Conservation (phyloP, 2,329 filamentous ascomycete species). For the Penicillium fuscoglaucum region DNA sequence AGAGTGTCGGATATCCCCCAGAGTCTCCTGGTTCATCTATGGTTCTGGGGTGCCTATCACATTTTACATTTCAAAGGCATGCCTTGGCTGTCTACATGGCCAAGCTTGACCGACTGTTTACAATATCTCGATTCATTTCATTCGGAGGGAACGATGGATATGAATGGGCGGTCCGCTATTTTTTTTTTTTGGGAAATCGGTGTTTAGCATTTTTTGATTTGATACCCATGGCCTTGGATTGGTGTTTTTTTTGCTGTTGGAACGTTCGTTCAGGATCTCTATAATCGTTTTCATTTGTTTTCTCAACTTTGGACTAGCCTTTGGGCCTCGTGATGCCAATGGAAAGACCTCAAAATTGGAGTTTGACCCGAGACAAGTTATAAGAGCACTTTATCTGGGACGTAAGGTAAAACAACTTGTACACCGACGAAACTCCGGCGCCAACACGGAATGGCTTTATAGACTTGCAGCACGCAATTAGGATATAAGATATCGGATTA, state of each 20-base stretch:
- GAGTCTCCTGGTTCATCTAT: background rate
- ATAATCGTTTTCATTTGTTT: background rate
- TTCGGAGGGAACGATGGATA: conserved; percentile 9
- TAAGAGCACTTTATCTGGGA: conserved; percentile 1
- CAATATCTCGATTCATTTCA: background rate
- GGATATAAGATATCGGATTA: background rate
- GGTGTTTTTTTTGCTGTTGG: conserved; percentile 4
- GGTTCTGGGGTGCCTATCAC: background rate
- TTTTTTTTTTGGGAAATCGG: conserved; percentile 5
- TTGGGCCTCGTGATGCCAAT: background rate
- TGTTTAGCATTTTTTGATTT: conserved; percentile 15
- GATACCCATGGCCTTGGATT: conserved; percentile 20
- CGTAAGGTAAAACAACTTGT: background rate
- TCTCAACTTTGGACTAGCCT: background rate
- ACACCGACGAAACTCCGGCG: background rate
- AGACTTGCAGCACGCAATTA: background rate
- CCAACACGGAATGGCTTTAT: background rate
- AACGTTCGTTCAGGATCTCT: background rate
- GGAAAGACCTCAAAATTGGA: background rate
- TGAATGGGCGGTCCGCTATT: background rate
- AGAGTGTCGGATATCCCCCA: background rate
- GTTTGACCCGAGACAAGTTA: background rate
- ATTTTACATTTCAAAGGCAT: conserved; percentile 3
- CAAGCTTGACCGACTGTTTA: background rate
- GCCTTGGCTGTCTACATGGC: background rate